phyloP scores from a whole-genome alignment of 2,329 filamentous ascomycete genomes.

The Ramularia collo-cygni region DNA sequence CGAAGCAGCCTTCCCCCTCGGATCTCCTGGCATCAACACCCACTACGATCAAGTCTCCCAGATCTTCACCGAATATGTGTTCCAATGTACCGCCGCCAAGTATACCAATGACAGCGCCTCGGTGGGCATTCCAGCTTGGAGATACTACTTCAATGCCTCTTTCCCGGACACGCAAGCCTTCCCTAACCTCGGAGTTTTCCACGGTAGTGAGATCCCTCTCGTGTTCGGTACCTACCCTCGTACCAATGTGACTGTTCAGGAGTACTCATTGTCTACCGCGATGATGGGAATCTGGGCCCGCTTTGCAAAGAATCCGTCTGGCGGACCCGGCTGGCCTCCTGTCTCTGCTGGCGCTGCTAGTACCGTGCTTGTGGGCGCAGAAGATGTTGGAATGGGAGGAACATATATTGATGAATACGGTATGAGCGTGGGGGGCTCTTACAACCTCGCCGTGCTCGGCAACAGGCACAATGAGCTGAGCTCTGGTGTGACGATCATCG shows the following conservation, averaged over 20 bases:
- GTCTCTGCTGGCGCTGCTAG: constrained; percentile 22
- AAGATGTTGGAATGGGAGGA: constrained; percentile 16
- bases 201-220: constrained; percentile 30
- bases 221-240: constrained; percentile 31
- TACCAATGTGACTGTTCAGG: constrained; percentile 24
- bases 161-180: constrained; percentile 29
- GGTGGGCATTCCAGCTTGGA: constrained; percentile 29
- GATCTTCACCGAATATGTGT: constrained; percentile 16
- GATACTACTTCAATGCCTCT: constrained; percentile 33
- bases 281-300: constrained; percentile 31
- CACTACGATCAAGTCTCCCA: constrained; percentile 13
- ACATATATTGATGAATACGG: constrained; percentile 14
- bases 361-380: constrained; percentile 18
- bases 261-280: constrained; percentile 26
- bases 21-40: constrained; percentile 12
- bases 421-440: constrained; percentile 15
- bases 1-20: constrained; percentile 24
- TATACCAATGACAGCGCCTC: constrained; percentile 26
- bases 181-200: constrained; percentile 27
- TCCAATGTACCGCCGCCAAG: constrained; percentile 24
- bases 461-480: constrained; percentile 18
- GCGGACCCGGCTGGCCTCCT: constrained; percentile 33
- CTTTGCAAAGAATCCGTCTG: constrained; percentile 33
- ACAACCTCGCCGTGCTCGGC: constrained; percentile 23
- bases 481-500: constrained; percentile 27